These are phyloP conservation scores for Moelleriella libera DNA, from an alignment of 2,329 filamentous ascomycete genomes.

Conservation along the genomic window DNA sequence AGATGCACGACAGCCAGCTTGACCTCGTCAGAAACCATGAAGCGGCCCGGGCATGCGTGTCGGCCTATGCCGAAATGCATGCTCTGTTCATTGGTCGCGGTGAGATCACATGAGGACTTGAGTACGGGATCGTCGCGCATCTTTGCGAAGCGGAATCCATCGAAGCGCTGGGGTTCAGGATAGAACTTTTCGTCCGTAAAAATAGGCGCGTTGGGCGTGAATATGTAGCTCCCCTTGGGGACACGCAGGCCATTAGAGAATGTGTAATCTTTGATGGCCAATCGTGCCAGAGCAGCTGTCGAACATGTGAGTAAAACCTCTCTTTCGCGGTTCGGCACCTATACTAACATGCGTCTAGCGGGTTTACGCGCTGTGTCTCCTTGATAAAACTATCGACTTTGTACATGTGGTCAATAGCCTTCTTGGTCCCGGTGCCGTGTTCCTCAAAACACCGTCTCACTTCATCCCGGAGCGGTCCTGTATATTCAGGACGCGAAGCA, in stretches of 20 bases:
- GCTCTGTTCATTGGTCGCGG: constrained; percentile 5
- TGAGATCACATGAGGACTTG: constrained; percentile 1
- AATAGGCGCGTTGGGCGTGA: constrained; percentile 6
- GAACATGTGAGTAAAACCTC: too few relatives aligned
- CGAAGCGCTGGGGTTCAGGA: constrained; percentile 3
- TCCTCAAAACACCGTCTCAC: constrained; percentile 3
- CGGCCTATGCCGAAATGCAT: constrained; percentile 7
- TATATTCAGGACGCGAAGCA: constrained; percentile 5
- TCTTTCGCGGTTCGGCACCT: too few relatives aligned
- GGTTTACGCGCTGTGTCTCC: constrained; percentile 7
- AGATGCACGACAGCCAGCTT: constrained; percentile 6
- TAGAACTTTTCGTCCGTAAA: constrained; percentile 5
- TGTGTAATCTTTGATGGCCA: constrained; percentile 5
- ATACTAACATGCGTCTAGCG: constrained; percentile 6
- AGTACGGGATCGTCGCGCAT: constrained; percentile 5
- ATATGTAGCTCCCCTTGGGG: constrained; percentile 5
- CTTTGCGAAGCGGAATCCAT: constrained; percentile 6
- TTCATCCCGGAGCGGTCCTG: constrained; percentile 5
- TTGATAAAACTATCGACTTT: constrained; percentile 9
- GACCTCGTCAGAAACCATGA: constrained; percentile 7
- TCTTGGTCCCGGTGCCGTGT: constrained; percentile 4
- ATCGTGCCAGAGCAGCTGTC: constrained; percentile 5
- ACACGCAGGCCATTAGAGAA: constrained; percentile 7
- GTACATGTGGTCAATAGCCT: constrained; percentile 3
- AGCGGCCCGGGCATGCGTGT: constrained; percentile 6